phyloP scores from a whole-genome alignment of 495 filamentous ascomycete species.

The Aspergillus ellipticus region DNA sequence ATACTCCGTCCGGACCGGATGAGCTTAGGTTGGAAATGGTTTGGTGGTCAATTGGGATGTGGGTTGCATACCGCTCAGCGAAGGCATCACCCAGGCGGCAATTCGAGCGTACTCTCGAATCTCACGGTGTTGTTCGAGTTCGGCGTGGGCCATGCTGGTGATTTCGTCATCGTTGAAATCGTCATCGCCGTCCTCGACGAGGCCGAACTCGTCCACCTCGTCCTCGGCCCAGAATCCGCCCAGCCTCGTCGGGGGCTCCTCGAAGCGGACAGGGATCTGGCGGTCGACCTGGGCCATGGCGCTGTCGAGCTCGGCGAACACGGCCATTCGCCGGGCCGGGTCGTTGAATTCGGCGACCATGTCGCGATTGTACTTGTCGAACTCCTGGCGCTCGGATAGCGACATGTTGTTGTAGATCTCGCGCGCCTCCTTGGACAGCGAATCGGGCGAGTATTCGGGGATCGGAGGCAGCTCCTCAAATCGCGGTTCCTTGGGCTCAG shows the following conservation, averaged over 20 bases:
- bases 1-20: too few species aligned
- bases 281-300: slow-evolving; percentile 30
- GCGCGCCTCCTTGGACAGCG: slow-evolving; percentile 38
- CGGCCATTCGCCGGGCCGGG: slow-evolving; percentile 24
- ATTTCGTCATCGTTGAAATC: slow-evolving; percentile 78
- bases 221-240: slow-evolving; percentile 53
- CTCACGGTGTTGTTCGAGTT: slow-evolving; percentile 87
- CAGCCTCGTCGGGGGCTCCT: slow-evolving; percentile 20
- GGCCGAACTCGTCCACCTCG: slow-evolving; percentile 46
- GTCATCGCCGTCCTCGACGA: slow-evolving; percentile 58
- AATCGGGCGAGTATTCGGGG: slow-evolving; percentile 39
- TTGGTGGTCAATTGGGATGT: background rate
- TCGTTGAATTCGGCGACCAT: slow-evolving; percentile 42
- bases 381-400: slow-evolving; percentile 42
- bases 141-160: slow-evolving; percentile 70
- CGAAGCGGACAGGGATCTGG: slow-evolving; percentile 31
- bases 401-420: slow-evolving; percentile 47
- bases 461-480: slow-evolving; percentile 31
- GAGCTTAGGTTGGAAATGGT: too few species aligned
- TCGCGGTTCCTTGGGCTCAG: slow-evolving; percentile 27
- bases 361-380: slow-evolving; percentile 36
- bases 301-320: slow-evolving; percentile 32
- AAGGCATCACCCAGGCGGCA: slow-evolving; percentile 93
- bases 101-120: slow-evolving; percentile 82
- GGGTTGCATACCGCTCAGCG: slow-evolving; percentile 67